phyloP scores from a whole-genome alignment of 108 stramenopile genomes.

The Pseudonitzschia pungens region DNA sequence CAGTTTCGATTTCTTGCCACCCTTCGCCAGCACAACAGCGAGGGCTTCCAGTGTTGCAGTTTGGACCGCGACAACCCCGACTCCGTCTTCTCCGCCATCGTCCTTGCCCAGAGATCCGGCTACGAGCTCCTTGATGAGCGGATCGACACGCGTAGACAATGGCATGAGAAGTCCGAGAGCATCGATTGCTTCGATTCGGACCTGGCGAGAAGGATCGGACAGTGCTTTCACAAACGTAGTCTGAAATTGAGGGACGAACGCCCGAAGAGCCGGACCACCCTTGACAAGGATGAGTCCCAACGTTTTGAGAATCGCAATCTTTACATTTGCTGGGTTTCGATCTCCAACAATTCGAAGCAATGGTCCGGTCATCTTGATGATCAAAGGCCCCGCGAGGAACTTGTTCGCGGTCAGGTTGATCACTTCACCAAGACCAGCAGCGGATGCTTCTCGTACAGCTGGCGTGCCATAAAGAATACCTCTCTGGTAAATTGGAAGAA shows the following conservation, averaged over 20 bases:
- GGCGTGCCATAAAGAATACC: constrained; percentile 93
- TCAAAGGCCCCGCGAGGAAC: constrained; percentile 84
- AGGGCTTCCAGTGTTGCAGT: constrained; percentile 84
- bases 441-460: constrained; percentile 81
- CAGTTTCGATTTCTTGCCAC: constrained; percentile 82
- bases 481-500: constrained; percentile 95
- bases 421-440: constrained; percentile 93
- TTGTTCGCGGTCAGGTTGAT: constrained; percentile 86
- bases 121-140: constrained; percentile 90
- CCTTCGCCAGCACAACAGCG: constrained; percentile 63
- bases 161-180: constrained; percentile 91
- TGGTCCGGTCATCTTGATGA: constrained; percentile 97
- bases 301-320: constrained; percentile 91
- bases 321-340: constrained; percentile 89
- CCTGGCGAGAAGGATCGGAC: constrained; percentile 87
- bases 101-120: constrained; percentile 67
- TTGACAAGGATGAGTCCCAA: constrained; percentile 88
- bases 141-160: constrained; percentile 87
- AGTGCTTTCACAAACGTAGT: constrained; percentile 99
- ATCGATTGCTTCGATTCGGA: constrained; percentile 78
- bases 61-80: constrained; percentile 79
- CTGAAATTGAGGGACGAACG: constrained; percentile 99
- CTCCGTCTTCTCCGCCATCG: constrained; percentile 29
- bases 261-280: constrained; percentile 91
- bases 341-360: constrained; percentile 98